Conservation (phyloP, 2,329 filamentous ascomycete species). For the Stachybotrys elegans region DNA sequence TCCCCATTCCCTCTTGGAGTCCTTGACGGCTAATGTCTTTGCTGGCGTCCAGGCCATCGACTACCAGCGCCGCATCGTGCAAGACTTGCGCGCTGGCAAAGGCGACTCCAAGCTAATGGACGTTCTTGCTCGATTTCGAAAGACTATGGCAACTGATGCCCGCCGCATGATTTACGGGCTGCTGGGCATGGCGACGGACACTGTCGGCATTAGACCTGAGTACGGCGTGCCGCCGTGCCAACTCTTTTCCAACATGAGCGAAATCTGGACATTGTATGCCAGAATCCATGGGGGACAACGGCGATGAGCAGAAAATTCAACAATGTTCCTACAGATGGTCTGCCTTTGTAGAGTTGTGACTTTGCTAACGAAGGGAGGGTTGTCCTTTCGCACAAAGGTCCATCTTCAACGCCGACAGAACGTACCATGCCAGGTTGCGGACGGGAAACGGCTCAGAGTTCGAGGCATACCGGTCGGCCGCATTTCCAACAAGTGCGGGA, state of each 20-base stretch:
- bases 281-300: conserved; percentile 1
- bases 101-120: not conserved
- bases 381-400: conserved; percentile 5
- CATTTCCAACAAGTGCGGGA: too few relatives aligned
- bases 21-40: not conserved
- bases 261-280: conserved; percentile 5
- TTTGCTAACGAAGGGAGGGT: too few relatives aligned
- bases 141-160: not conserved
- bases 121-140: not conserved
- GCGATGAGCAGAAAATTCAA: not conserved
- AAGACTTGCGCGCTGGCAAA: not conserved
- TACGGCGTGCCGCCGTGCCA: not conserved
- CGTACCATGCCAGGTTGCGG: not conserved
- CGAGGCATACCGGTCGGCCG: not conserved
- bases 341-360: too few relatives aligned
- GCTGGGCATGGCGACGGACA: not conserved
- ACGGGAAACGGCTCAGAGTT: not conserved
- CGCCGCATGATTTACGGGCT: conserved; percentile 1
- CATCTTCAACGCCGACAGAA: conserved; percentile 3
- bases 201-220: not conserved
- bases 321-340: not conserved
- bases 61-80: not conserved
- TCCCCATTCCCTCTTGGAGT: not conserved
- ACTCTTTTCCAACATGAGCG: conserved; percentile 1
- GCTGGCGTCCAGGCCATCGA: not conserved